Evolutionary conservation across 1,284 basidiomycete genomes (phyloP).

Genomic region (Inonotus hispidus): DNA sequence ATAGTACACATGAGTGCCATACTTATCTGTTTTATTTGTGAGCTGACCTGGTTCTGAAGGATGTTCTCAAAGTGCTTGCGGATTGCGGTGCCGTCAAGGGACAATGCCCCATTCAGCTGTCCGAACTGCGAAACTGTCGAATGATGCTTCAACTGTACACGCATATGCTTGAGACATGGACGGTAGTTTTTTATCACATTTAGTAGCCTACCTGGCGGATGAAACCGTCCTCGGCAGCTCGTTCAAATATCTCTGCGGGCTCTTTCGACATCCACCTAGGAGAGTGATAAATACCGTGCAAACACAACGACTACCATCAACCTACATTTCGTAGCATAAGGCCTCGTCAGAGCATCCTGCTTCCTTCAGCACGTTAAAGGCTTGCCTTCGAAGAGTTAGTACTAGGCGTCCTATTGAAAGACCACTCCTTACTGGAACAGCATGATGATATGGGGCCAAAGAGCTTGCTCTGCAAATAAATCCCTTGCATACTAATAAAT

Average conservation of each 20-base stretch:
- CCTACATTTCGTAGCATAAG: constrained; percentile 60
- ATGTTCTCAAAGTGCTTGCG: constrained; percentile 55
- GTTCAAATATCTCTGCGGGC: constrained; percentile 65
- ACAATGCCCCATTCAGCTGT: constrained; percentile 52
- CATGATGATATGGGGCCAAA: constrained; percentile 65
- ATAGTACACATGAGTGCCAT: background rate
- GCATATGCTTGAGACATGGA: background rate
- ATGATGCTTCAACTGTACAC: constrained; percentile 50
- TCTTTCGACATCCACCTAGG: constrained; percentile 69
- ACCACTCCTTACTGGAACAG: constrained; percentile 42
- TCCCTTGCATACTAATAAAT: constrained; percentile 29
- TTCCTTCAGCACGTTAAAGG: constrained; percentile 56
- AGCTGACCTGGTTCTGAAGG: constrained; percentile 46
- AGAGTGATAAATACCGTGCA: background rate
- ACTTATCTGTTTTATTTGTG: background rate
- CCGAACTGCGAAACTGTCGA: constrained; percentile 59
- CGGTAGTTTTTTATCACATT: background rate
- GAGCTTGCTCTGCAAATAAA: constrained; percentile 58
- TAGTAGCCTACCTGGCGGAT: constrained; percentile 40
- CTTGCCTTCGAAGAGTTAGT: constrained; percentile 38
- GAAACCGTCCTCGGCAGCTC: constrained; percentile 62
- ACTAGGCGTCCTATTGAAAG: background rate
- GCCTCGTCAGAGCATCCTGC: constrained; percentile 65
- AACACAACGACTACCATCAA: background rate
- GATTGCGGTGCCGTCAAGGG: constrained; percentile 44